Base-by-base conservation (phyloP, 139 green algal species). In the Micractinium sp. region DNA sequence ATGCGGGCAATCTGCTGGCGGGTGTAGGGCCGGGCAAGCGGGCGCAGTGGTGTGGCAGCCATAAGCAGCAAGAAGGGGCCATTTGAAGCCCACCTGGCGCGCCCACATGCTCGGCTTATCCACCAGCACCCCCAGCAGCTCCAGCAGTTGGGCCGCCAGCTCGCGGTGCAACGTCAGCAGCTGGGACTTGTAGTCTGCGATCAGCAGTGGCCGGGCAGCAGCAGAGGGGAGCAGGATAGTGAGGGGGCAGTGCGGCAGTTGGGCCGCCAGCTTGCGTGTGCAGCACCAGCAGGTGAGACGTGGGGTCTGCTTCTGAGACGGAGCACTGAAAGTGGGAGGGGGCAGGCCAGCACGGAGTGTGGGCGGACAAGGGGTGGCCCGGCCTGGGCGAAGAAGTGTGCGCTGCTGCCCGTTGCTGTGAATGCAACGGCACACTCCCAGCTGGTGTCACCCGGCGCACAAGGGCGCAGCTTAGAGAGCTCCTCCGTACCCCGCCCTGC, bases 161-260 rank as follows among this genome's bases (percentile, higher is more conserved):
- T 96, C 93, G 41, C 84, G 77, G 87, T 97, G 94, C 88, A 97
- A 87, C 29, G 33, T 29, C 38, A 85, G 76, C 79, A 97, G 90
- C 90, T 97, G 88, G 0, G 47, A 75, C 36, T 89, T 90, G n/a
- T 93, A 88, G 53, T 95, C 91, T 93, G 90, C 36, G 41, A 0
- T 2, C 25, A 38, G 16, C 23, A 61, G 47, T 56, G 47, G 47
- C 7, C 5, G 47, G 47, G 47, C n/a, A 3, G 15, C 16, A 79
- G 73, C 73, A 41, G n/a, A 22, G 15, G 31, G 2, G 31, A 3
- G 31, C 25, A 13, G 56, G 3, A 71, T 71, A 35, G 33, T 25
- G 14, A 82, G 33, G 0, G 23, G 47, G 47, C 47, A 9, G 47
- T 9, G 5, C 5, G 47, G 47, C 47, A 56, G 47, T 9, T 56